These are phyloP conservation scores for Aspergillus neoniger DNA, from an alignment of 2,329 filamentous ascomycete genomes.

Conservation along the genomic window DNA sequence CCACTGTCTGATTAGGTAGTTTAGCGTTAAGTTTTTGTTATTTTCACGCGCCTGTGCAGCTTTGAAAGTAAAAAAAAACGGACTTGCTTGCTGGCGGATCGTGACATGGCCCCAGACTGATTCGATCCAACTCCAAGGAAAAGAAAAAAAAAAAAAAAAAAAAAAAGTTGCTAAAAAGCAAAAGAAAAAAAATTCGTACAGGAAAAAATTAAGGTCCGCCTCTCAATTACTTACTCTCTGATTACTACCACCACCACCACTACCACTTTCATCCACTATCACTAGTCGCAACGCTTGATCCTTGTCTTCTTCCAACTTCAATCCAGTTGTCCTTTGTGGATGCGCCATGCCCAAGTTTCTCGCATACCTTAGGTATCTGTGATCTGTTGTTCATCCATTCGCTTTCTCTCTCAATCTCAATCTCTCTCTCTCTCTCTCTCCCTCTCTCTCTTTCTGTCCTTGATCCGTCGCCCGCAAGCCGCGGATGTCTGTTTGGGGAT, in stretches of 20 bases:
- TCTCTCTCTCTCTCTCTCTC: not conserved
- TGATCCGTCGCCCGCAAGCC: not conserved
- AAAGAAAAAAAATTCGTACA: not conserved
- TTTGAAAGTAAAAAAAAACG: not conserved
- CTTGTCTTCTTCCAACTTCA: conserved; percentile 19
- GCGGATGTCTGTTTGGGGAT: conserved; percentile 12
- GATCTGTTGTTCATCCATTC: conserved; percentile 24
- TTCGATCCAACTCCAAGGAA: conserved; percentile 8
- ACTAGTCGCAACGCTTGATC: conserved; percentile 7
- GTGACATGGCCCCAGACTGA: conserved; percentile 23
- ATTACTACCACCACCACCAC: not conserved
- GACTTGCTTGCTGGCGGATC: conserved; percentile 15
- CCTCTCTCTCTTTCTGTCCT: not conserved
- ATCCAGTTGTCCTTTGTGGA: conserved; percentile 27
- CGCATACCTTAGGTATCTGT: conserved; percentile 34
- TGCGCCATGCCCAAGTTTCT: conserved; percentile 38
- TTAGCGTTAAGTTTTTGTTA: not conserved
- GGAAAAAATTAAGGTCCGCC: conserved; percentile 4
- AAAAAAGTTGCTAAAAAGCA: conserved; percentile 9
- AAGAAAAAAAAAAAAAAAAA: conserved; percentile 18
- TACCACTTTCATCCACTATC: no score
- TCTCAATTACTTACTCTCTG: not conserved
- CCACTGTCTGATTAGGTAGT: conserved; percentile 17
- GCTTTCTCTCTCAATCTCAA: not conserved
- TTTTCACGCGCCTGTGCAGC: not conserved